A percentile compares a stretch with the other conserved stretches of the same genome.
Conservation (phyloP, 345 rosid species). For the Linum trigynum region DNA sequence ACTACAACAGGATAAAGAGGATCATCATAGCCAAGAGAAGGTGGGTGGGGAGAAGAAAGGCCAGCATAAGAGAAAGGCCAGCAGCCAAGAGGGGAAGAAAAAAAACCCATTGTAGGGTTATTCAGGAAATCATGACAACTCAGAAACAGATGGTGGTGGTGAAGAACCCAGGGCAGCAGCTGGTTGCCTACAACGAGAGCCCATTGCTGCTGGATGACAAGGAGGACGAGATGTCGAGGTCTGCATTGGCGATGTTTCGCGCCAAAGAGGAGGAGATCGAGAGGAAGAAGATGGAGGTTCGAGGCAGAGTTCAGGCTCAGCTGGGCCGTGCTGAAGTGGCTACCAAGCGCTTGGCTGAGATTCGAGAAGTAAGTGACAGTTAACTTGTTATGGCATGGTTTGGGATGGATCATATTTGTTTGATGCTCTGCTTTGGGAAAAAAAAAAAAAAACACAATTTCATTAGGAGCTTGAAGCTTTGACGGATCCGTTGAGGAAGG, state of each 20-base stretch:
- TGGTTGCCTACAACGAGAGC: background rate
- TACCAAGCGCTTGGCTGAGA: constrained; percentile 63
- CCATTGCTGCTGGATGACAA: background rate
- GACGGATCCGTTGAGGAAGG: constrained; percentile 8
- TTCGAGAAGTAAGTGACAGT: constrained; percentile 55
- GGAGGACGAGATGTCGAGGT: constrained; percentile 63
- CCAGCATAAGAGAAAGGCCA: background rate
- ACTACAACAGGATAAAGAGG: background rate
- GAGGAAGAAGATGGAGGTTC: constrained; percentile 69
- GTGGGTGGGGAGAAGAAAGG: no score
- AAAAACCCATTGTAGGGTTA: no score
- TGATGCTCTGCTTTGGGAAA: no score
- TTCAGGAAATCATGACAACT: background rate
- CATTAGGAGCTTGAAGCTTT: constrained; percentile 8
- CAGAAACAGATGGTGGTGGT: background rate
- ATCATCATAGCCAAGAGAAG: background rate
- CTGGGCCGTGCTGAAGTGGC: constrained; percentile 72
- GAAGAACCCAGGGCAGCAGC: background rate
- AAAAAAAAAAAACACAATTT: no score
- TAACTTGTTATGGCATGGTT: background rate
- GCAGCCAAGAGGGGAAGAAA: no score
- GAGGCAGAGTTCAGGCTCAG: constrained; percentile 53
- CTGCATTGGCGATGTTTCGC: constrained; percentile 59
- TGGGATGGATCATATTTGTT: background rate
- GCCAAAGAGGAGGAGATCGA: constrained; percentile 93